These are phyloP conservation scores for Camptophora hylomeconis DNA, from an alignment of 2,329 filamentous ascomycete genomes.

Conservation along the genomic window DNA sequence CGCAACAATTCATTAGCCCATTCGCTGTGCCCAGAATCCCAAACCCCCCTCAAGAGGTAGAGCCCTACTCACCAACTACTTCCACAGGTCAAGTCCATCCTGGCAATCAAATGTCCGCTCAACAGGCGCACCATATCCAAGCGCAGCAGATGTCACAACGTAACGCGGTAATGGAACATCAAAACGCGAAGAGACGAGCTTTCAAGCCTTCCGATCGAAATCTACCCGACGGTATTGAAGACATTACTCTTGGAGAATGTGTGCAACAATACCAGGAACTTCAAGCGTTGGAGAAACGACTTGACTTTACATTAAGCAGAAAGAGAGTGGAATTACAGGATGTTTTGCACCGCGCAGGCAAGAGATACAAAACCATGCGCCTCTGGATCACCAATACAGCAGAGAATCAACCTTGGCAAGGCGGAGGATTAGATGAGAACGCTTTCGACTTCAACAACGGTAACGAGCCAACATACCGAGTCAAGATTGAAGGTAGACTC, in stretches of 20 bases:
- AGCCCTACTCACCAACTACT: no score
- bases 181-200: constrained; percentile 58
- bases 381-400: constrained; percentile 93
- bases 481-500: constrained; percentile 82
- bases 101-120: constrained; percentile 8
- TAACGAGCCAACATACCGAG: constrained; percentile 66
- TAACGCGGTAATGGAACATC: constrained; percentile 17
- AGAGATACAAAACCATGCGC: constrained; percentile 72
- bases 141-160: constrained; percentile 15
- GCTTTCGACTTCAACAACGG: constrained; percentile 71
- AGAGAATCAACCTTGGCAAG: constrained; percentile 90
- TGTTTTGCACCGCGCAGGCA: constrained; percentile 58
- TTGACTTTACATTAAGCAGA: constrained; percentile 87
- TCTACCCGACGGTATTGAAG: constrained; percentile 78
- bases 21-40: no score
- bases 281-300: constrained; percentile 70
- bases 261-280: constrained; percentile 71
- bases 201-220: constrained; percentile 91
- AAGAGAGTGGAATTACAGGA: constrained; percentile 88
- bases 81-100: constrained; percentile 11
- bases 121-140: constrained; percentile 15
- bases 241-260: constrained; percentile 67
- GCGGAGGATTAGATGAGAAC: constrained; percentile 52
- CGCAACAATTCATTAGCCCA: no score
- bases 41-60: no score